phyloP scores from a whole-genome alignment of 768 basidiomycete genomes.

The Galerina sulciceps region DNA sequence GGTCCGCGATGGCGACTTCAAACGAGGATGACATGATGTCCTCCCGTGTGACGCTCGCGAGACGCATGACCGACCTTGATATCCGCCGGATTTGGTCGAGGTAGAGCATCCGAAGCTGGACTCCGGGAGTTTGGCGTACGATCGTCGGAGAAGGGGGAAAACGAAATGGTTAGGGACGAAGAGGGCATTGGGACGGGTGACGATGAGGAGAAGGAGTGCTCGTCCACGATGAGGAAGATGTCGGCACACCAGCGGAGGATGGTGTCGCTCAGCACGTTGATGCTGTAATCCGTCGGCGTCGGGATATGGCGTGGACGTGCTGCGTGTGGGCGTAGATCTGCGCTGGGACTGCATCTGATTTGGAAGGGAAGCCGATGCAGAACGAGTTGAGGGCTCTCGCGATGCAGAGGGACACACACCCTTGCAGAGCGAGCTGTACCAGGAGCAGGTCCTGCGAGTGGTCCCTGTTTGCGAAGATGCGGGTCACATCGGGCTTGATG shows the following conservation, averaged over 20 bases:
- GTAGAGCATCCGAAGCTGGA: constrained; percentile 46
- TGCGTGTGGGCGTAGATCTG: constrained; percentile 65
- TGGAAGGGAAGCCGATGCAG: constrained; percentile 75
- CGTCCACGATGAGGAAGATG: constrained; percentile 68
- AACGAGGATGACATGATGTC: constrained; percentile 82
- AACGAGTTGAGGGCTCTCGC: constrained; percentile 72
- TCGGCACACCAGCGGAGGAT: constrained; percentile 76
- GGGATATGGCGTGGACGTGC: constrained; percentile 70
- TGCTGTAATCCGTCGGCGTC: constrained; percentile 63
- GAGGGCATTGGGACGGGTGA: constrained; percentile 20
- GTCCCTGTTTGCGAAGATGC: constrained; percentile 64
- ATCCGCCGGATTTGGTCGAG: constrained; percentile 68
- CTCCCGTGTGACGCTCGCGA: constrained; percentile 69
- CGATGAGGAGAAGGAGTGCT: constrained; percentile 40
- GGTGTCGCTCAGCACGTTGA: constrained; percentile 74
- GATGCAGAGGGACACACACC: constrained; percentile 68
- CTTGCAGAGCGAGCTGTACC: constrained; percentile 78
- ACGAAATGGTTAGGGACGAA: constrained; percentile 25
- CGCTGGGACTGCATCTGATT: constrained; percentile 66
- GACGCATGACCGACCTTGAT: constrained; percentile 61
- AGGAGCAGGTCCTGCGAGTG: constrained; percentile 78
- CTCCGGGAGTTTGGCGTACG: constrained; percentile 17
- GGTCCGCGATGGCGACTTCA: constrained; percentile 67
- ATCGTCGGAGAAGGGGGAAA: constrained; percentile 20
- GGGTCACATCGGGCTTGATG: constrained; percentile 64